Conservation (phyloP, 768 basidiomycete genomes). For the Mrakia gelida region DNA sequence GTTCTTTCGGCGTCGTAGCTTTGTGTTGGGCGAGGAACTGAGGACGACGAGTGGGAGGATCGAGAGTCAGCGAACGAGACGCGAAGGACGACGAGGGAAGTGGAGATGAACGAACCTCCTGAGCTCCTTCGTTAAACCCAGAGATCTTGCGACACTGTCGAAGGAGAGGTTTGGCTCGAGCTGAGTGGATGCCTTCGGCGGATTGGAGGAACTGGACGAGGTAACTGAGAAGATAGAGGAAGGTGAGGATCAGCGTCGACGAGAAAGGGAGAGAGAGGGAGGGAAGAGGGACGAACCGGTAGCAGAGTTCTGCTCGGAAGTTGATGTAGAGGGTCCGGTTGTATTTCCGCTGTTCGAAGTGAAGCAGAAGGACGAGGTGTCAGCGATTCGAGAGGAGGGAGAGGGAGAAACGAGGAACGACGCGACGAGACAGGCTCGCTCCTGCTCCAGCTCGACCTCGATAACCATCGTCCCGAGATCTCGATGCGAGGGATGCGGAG, state of each 20-base stretch:
- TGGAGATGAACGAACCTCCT: neutral
- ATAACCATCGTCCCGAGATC: neutral
- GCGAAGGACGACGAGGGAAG: too few relatives aligned
- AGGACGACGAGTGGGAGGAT: too few relatives aligned
- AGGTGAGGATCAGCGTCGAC: neutral
- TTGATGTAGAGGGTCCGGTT: conserved; percentile 73
- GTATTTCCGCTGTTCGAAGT: conserved; percentile 55
- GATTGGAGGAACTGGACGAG: conserved; percentile 16
- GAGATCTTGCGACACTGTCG: conserved; percentile 8
- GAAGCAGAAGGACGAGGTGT: neutral
- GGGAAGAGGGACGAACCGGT: conserved; percentile 49
- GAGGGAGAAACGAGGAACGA: neutral
- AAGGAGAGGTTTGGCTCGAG: conserved; percentile 16
- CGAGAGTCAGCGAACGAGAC: neutral
- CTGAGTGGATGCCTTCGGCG: neutral
- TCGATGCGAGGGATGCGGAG: too few relatives aligned
- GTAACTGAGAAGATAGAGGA: neutral
- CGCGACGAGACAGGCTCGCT: neutral
- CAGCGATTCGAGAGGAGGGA: neutral
- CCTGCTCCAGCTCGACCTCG: conserved; percentile 4
- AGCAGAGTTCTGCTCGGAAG: conserved; percentile 71
- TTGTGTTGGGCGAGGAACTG: conserved; percentile 12
- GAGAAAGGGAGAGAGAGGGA: neutral
- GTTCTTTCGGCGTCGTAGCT: neutral
- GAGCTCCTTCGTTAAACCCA: neutral